Conservation (phyloP, 768 basidiomycete genomes). For the Suillus discolor region DNA sequence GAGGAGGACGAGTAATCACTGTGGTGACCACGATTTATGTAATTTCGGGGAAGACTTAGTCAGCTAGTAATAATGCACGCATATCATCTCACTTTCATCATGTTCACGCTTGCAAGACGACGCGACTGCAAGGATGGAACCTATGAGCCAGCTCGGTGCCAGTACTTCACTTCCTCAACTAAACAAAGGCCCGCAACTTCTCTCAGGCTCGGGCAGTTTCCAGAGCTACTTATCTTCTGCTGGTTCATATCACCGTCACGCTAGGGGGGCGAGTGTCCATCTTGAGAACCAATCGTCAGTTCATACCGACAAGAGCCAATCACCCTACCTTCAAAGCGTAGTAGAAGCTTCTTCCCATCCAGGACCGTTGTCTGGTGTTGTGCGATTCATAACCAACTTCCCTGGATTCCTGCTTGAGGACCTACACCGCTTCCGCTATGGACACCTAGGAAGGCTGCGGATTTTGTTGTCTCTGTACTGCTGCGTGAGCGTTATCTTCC, state of each 20-base stretch:
- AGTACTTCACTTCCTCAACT: neutral
- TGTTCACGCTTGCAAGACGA: neutral
- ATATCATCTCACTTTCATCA: neutral
- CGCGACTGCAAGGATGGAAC: neutral
- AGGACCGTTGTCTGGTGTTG: constrained; percentile 28
- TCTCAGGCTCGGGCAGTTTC: constrained; percentile 41
- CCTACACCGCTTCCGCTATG: constrained; percentile 24
- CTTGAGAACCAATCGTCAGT: constrained; percentile 1
- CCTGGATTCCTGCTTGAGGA: constrained; percentile 27
- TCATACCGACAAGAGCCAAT: constrained; percentile 12
- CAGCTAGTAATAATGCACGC: neutral
- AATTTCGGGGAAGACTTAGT: constrained; percentile 4
- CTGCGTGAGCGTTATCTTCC: constrained; percentile 41
- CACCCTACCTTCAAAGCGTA: constrained; percentile 4
- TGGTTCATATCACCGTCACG: constrained; percentile 42
- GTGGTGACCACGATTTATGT: neutral
- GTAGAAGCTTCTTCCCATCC: constrained; percentile 13
- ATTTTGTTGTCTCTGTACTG: constrained; percentile 42
- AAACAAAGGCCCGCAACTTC: neutral
- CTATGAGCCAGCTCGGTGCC: neutral
- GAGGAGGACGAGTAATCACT: constrained; percentile 69
- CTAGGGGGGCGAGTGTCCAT: constrained; percentile 24
- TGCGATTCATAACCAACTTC: constrained; percentile 28
- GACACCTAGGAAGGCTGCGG: constrained; percentile 31
- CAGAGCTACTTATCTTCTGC: constrained; percentile 48